phyloP scores from a whole-genome alignment of 108 stramenopile species.

The Skeletonema marinoi region DNA sequence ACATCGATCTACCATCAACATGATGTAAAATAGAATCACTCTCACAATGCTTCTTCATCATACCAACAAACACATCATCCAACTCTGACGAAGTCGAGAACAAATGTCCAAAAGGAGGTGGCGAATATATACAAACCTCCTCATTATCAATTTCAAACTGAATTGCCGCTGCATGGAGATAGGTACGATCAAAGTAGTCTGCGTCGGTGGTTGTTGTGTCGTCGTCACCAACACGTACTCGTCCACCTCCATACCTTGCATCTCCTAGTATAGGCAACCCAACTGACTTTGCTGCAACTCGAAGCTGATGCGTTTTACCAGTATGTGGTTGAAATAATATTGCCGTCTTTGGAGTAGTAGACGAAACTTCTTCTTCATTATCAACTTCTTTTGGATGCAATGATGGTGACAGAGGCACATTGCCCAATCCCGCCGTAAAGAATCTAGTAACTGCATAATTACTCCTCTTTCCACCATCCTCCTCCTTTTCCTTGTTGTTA shows the following conservation, averaged over 20 bases:
- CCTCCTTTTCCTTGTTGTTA: background rate
- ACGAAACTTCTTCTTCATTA: background rate
- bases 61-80: conserved; percentile 27
- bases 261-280: conserved; percentile 77
- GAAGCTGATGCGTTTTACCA: conserved; percentile 83
- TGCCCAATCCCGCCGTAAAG: conserved; percentile 61
- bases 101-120: conserved; percentile 50
- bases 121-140: conserved; percentile 52
- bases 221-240: background rate
- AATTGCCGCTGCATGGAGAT: conserved; percentile 48
- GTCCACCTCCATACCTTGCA: conserved; percentile 65
- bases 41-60: conserved; percentile 71
- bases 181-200: conserved; percentile 44
- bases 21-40: conserved; percentile 44
- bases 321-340: conserved; percentile 79
- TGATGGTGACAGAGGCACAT: conserved; percentile 4
- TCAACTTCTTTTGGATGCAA: background rate
- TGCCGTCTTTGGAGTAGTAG: conserved; percentile 46
- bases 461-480: background rate
- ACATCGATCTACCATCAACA: no score
- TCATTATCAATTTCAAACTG: conserved; percentile 40
- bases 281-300: conserved; percentile 81
- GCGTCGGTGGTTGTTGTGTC: background rate
- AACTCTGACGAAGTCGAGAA: conserved; percentile 9
- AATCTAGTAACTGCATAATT: conserved; percentile 72